Percentiles rank a stretch among this genome's conserved stretches.
Conservation (phyloP, 768 basidiomycete genomes). For the Xerocomellus dryophilus region DNA sequence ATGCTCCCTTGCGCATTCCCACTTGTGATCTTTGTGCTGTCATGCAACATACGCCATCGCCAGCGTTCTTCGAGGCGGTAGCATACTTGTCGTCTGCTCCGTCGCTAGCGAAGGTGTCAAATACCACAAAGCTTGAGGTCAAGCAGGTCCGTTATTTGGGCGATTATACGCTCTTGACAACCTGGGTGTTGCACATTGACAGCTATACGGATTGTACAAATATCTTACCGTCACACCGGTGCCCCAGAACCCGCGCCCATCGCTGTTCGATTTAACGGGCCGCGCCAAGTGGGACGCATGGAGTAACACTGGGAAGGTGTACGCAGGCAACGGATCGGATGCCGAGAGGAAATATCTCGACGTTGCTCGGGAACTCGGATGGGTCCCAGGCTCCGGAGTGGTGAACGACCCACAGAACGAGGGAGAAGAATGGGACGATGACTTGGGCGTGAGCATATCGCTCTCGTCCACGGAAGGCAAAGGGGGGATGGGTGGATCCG, state of each 20-base stretch:
- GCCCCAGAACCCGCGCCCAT: slow-evolving; percentile 62
- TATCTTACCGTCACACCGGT: slow-evolving; percentile 55
- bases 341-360: slow-evolving; percentile 67
- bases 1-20: background rate
- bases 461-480: slow-evolving; percentile 24
- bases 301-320: slow-evolving; percentile 50
- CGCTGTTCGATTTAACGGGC: slow-evolving; percentile 74
- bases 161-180: slow-evolving; percentile 17
- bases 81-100: slow-evolving; percentile 58
- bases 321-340: slow-evolving; percentile 38
- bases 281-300: slow-evolving; percentile 90
- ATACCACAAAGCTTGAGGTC: slow-evolving; percentile 75
- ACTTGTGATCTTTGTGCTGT: background rate
- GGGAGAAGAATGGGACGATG: slow-evolving; percentile 46
- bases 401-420: slow-evolving; percentile 9
- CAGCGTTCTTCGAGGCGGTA: slow-evolving; percentile 57
- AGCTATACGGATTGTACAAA: slow-evolving; percentile 89
- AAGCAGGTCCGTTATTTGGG: slow-evolving; percentile 19
- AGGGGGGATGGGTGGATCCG: slow-evolving; percentile 51
- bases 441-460: slow-evolving; percentile 29
- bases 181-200: slow-evolving; percentile 28
- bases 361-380: slow-evolving; percentile 67
- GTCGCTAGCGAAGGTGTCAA: slow-evolving; percentile 53
- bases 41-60: slow-evolving; percentile 36
- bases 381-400: slow-evolving; percentile 42